A percentile compares a stretch with the other conserved stretches of the same genome.
Evolutionary conservation across 345 rosid species (phyloP).

Genomic region (Euphorbia tirucalli): DNA sequence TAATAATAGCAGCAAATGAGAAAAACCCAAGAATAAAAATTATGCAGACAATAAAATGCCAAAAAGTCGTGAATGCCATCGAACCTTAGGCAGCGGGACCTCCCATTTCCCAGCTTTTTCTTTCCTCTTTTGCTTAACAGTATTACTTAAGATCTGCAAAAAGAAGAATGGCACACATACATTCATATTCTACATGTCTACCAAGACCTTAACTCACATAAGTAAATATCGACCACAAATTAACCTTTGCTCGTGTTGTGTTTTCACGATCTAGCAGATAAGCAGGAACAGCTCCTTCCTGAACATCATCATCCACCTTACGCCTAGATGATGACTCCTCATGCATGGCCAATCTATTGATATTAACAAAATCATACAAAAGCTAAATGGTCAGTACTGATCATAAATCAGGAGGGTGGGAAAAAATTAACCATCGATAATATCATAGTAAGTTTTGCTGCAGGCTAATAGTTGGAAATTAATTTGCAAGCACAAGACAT

Average conservation of each 20-base stretch:
- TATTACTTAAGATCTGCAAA: slow-evolving; percentile 80
- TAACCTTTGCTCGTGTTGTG: slow-evolving; percentile 78
- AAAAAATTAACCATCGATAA: background rate
- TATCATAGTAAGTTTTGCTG: background rate
- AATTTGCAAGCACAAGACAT: background rate
- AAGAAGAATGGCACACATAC: slow-evolving; percentile 6
- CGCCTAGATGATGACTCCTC: slow-evolving; percentile 86
- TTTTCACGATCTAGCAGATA: slow-evolving; percentile 92
- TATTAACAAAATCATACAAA: slow-evolving; percentile 5
- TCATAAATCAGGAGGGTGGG: background rate
- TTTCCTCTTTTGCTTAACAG: slow-evolving; percentile 93
- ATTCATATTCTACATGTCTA: background rate
- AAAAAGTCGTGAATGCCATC: background rate
- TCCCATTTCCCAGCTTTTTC: slow-evolving; percentile 98
- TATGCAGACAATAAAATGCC: background rate
- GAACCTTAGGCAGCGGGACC: slow-evolving; percentile 88
- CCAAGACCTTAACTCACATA: no score
- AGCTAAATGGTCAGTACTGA: background rate
- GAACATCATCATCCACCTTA: slow-evolving; percentile 79
- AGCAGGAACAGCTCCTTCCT: slow-evolving; percentile 94
- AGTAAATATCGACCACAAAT: slow-evolving; percentile 2
- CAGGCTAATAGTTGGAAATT: slow-evolving; percentile 1
- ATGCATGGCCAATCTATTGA: slow-evolving; percentile 77
- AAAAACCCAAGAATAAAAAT: background rate
- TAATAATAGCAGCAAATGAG: background rate